Conservation (phyloP, 1,284 basidiomycete genomes). For the Hemileia vastatrix region DNA sequence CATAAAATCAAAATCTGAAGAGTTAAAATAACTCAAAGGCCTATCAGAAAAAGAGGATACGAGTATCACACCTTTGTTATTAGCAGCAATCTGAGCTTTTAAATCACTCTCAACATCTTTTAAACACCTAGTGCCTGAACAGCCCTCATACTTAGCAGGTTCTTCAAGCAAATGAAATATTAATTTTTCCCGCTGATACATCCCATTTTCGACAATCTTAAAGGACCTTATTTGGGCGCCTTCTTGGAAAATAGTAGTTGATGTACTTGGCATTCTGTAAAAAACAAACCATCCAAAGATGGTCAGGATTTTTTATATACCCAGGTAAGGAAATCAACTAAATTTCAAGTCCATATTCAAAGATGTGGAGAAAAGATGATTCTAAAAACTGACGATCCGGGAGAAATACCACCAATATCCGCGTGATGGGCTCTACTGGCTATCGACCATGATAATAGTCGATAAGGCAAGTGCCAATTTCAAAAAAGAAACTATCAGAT, state of each 20-base stretch:
- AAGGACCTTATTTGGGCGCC: slow-evolving; percentile 85
- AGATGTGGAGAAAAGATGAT: neutral
- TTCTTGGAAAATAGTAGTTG: slow-evolving; percentile 81
- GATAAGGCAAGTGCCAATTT: neutral
- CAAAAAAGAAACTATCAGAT: neutral
- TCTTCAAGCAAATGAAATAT: slow-evolving; percentile 72
- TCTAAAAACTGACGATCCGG: slow-evolving; percentile 46
- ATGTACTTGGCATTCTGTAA: slow-evolving; percentile 76
- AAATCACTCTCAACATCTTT: slow-evolving; percentile 83
- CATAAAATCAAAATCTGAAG: neutral
- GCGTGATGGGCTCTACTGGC: slow-evolving; percentile 20
- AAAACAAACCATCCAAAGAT: slow-evolving; percentile 39
- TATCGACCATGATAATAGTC: neutral
- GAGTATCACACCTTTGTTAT: slow-evolving; percentile 78
- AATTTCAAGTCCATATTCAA: slow-evolving; percentile 37
- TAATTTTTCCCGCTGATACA: slow-evolving; percentile 67
- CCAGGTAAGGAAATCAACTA: slow-evolving; percentile 36
- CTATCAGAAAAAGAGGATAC: neutral
- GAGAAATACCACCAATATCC: slow-evolving; percentile 56
- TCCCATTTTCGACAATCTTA: slow-evolving; percentile 76
- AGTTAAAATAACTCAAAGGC: neutral
- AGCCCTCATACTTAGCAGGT: slow-evolving; percentile 69
- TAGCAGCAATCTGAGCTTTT: slow-evolving; percentile 92
- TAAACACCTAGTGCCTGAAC: slow-evolving; percentile 48
- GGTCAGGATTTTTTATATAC: slow-evolving; percentile 41